phyloP scores from a whole-genome alignment of 495 filamentous ascomycete genomes.

The Baudoinia panamericana region DNA sequence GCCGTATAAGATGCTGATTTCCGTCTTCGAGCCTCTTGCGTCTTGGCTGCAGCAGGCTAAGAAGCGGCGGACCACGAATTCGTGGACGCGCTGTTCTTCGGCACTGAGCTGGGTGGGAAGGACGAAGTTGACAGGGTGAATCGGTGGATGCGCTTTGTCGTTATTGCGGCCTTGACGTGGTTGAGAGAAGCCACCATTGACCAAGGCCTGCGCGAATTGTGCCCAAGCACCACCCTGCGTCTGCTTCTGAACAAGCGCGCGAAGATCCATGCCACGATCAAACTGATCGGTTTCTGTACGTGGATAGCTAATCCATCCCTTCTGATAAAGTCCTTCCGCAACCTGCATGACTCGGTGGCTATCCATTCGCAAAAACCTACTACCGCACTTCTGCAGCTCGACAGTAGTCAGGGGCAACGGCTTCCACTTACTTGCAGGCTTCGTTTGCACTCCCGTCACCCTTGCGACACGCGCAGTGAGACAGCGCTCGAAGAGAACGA shows the following conservation, averaged over 20 bases:
- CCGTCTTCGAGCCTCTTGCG: conserved; percentile 69
- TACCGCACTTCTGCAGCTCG: conserved; percentile 97
- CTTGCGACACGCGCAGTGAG: conserved; percentile 61
- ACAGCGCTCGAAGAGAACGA: conserved; percentile 75
- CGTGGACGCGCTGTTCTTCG: conserved; percentile 69
- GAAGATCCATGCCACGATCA: conserved; percentile 77
- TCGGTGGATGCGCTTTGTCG: conserved; percentile 93
- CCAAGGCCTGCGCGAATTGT: conserved; percentile 55
- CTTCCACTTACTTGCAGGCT: conserved; percentile 88
- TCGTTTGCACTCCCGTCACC: conserved; percentile 71
- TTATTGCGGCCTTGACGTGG: conserved; percentile 77
- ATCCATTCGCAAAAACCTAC: conserved; percentile 67
- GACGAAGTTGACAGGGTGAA: conserved; percentile 81
- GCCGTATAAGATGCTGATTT: conserved; percentile 74
- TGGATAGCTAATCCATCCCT: conserved; percentile 93
- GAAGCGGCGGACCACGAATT: conserved; percentile 88
- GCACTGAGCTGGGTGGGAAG: conserved; percentile 44
- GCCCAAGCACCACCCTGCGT: conserved; percentile 65
- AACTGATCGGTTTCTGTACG: conserved; percentile 96
- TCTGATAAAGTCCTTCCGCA: conserved; percentile 82
- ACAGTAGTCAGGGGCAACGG: conserved; percentile 89
- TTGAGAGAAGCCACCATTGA: conserved; percentile 60
- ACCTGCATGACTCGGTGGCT: conserved; percentile 78
- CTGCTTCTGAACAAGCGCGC: conserved; percentile 71
- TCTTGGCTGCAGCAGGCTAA: conserved; percentile 94